Evolutionary conservation across 2,329 filamentous ascomycete genomes (phyloP).

Genomic region (Arachnomyces sp.): DNA sequence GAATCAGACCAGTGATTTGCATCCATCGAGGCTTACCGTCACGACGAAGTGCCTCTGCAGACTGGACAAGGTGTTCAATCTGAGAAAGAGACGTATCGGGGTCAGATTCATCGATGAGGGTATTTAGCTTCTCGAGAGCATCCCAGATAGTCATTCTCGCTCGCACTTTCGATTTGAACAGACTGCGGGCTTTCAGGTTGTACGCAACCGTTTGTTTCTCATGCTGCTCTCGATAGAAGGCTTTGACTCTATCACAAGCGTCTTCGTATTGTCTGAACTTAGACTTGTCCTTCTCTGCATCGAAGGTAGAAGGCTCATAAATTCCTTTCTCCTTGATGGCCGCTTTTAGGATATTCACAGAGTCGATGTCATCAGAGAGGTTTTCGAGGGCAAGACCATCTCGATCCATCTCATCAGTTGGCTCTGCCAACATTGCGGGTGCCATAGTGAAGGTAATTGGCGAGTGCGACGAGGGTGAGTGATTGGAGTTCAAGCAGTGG

Average conservation of each 20-base stretch:
- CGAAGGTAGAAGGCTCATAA: conserved; percentile 54
- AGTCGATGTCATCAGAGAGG: conserved; percentile 46
- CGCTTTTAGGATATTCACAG: conserved; percentile 47
- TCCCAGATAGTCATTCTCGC: conserved; percentile 82
- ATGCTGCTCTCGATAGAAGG: conserved; percentile 64
- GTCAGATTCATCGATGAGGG: conserved; percentile 82
- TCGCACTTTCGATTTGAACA: conserved; percentile 59
- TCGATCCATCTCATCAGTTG: conserved; percentile 25
- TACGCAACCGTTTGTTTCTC: conserved; percentile 51
- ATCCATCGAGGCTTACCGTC: conserved; percentile 44
- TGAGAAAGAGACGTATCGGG: conserved; percentile 81
- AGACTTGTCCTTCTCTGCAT: conserved; percentile 62
- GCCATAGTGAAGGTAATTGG: too few relatives aligned
- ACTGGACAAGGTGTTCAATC: conserved; percentile 84
- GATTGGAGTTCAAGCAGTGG: too few relatives aligned
- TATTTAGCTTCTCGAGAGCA: conserved; percentile 88
- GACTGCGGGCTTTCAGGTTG: conserved; percentile 73
- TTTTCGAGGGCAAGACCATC: conserved; percentile 47
- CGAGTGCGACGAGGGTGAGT: too few relatives aligned
- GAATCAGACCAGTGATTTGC: conserved; percentile 30
- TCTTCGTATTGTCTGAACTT: conserved; percentile 70
- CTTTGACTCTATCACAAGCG: conserved; percentile 69
- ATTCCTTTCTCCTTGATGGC: conserved; percentile 41
- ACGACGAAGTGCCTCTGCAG: conserved; percentile 82
- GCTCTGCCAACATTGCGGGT: not conserved